Evolutionary conservation across 2,329 filamentous ascomycete species (phyloP).

Genomic region (Exserohilum rostratum): DNA sequence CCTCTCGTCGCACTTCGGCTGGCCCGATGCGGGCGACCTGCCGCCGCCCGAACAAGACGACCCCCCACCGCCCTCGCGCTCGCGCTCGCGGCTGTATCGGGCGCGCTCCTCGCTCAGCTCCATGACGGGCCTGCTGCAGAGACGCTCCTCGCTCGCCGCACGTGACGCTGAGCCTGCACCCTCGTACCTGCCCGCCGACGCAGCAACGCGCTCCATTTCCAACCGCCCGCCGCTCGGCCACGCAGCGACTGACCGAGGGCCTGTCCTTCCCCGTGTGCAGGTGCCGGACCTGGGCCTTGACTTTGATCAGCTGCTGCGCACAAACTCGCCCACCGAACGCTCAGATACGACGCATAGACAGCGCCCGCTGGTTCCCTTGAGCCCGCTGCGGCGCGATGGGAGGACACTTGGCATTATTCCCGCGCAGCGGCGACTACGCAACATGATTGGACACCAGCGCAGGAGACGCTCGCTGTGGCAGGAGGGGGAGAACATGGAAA

Average conservation of each 20-base stretch:
- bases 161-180: slow-evolving; percentile 21
- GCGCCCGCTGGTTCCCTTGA: slow-evolving; percentile 24
- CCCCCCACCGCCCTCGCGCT: slow-evolving; percentile 23
- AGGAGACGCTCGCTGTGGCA: slow-evolving; percentile 58
- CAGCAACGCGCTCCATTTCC: slow-evolving; percentile 22
- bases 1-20: slow-evolving; percentile 35
- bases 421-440: slow-evolving; percentile 48
- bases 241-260: slow-evolving; percentile 37
- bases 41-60: slow-evolving; percentile 14
- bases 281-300: slow-evolving; percentile 48
- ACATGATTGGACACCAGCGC: slow-evolving; percentile 53
- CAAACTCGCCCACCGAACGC: slow-evolving; percentile 24
- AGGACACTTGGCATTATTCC: slow-evolving; percentile 46
- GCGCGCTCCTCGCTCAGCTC: slow-evolving; percentile 48
- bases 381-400: slow-evolving; percentile 36
- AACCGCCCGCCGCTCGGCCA: slow-evolving; percentile 30
- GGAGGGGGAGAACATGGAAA: slow-evolving; percentile 34
- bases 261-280: slow-evolving; percentile 40
- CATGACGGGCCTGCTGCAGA: slow-evolving; percentile 38
- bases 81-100: slow-evolving; percentile 41
- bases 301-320: slow-evolving; percentile 43
- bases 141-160: slow-evolving; percentile 33
- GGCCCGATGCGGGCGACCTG: slow-evolving; percentile 42
- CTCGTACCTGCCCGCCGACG: slow-evolving; percentile 21
- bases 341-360: slow-evolving; percentile 24